A percentile compares a stretch with the other conserved stretches of the same genome.
Evolutionary conservation across 2,329 filamentous ascomycete genomes (phyloP).

Genomic region (Chaetoscypha palmicola): DNA sequence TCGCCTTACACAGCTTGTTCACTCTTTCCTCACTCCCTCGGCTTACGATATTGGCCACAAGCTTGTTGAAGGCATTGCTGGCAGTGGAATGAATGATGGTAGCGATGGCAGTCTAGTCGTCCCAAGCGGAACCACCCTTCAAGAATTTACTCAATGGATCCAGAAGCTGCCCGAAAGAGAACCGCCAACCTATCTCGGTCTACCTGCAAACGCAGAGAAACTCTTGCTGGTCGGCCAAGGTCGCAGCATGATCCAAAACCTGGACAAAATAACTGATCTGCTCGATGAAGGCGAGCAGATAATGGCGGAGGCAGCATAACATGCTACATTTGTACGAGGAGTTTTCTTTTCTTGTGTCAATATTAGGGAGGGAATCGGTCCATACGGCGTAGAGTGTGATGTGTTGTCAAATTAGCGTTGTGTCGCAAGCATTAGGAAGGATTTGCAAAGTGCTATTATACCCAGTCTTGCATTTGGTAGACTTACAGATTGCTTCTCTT

Average conservation of each 20-base stretch:
- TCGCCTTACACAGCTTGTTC: conserved; percentile 65
- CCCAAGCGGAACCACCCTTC: conserved; percentile 72
- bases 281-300: conserved; percentile 92
- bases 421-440: conserved; percentile 8
- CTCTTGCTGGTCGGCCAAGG: conserved; percentile 84
- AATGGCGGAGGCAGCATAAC: conserved; percentile 54
- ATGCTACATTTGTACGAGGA: conserved; percentile 12
- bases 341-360: conserved; percentile 14
- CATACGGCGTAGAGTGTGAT: not conserved
- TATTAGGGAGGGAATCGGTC: conserved; percentile 9
- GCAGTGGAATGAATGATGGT: conserved; percentile 33
- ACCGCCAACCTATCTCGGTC: conserved; percentile 86
- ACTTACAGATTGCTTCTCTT: conserved; percentile 20
- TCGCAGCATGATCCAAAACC: conserved; percentile 72
- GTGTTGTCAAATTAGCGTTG: conserved; percentile 7
- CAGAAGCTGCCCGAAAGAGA: conserved; percentile 88
- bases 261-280: conserved; percentile 78
- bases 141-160: conserved; percentile 87
- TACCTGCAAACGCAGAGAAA: conserved; percentile 96
- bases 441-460: conserved; percentile 17
- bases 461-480: conserved; percentile 19
- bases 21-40: conserved; percentile 70
- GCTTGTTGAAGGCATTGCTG: conserved; percentile 58
- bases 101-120: conserved; percentile 60
- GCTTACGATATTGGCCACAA: conserved; percentile 92